Base-by-base conservation (phyloP, 495 filamentous ascomycete species). In the Niebla homalea region DNA sequence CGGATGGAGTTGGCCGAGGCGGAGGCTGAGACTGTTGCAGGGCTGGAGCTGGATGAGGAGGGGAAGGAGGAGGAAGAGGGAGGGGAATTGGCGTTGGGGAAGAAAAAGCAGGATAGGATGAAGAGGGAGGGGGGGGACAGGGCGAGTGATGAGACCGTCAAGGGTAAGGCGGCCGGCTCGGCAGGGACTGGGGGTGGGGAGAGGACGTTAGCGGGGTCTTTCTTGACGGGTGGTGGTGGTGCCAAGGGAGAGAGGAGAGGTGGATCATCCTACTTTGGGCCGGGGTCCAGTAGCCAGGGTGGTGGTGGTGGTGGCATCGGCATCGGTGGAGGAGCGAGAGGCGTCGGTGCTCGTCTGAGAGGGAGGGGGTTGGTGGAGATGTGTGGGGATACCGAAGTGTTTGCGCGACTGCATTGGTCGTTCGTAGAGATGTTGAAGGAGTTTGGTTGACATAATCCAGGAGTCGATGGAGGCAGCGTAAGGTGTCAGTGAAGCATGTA, bases 351-450 rank as follows among this genome's bases (percentile, higher is more conserved):
- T 29, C 63, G 51, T 38, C 75, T 85, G 46, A 80, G 80, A 52
- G 79, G 84, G 20, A 78, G 85, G 51, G 86, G 85, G 29, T 66
- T 96, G 43, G 84, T 84, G 1, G 89, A 96, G 65, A 77, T 96
- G 44, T 82, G 89, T 15, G 89, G 89, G 25, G 73, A 85, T 49
- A 84, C 86, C 22, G 81, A 87, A 62, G 83, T 96, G 56, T 96
- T 96, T 62, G 80, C 94, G 26, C 80, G 93, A 64, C 65, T 95
- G 36, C 89, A 96, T 66, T 75, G 78, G 21, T 67, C 76, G 35
- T 95, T 96, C 62, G 83, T 89, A 15, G 73, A 75, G 43, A 64
- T 93, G 36, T 61, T 92, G 49, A 72, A 84, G 39, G 78, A 84
- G 57, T 62, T 90, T 36, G 78, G 79, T 23, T 58, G 61, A 6